These are phyloP conservation scores for Citeromyces nyonsensis DNA, from an alignment of 805 yeast genomes.

Conservation along the genomic window DNA sequence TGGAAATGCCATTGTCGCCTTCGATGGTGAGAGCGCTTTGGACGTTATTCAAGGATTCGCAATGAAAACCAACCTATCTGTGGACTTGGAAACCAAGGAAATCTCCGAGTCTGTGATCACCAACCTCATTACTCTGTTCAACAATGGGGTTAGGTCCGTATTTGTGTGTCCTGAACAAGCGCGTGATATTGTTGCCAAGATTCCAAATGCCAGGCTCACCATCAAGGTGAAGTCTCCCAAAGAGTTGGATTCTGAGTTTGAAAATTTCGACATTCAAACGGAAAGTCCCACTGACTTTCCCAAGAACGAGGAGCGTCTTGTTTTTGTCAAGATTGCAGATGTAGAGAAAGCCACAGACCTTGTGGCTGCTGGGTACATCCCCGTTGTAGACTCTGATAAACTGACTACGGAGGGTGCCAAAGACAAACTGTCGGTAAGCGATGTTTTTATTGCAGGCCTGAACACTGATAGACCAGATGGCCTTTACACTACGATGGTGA, in stretches of 20 bases:
- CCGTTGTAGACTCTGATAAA: constrained; percentile 13
- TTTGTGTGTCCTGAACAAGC: constrained; percentile 8
- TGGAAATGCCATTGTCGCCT: constrained; percentile 13
- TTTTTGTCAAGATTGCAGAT: constrained; percentile 5
- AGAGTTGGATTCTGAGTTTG: too few relatives aligned
- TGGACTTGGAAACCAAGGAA: constrained; percentile 8
- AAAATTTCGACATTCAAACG: constrained; percentile 3
- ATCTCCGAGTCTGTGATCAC: constrained; percentile 3
- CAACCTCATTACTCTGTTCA: constrained; percentile 9
- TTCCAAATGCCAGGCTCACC: constrained; percentile 18
- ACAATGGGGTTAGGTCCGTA: constrained; percentile 13
- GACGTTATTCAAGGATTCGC: constrained; percentile 6
- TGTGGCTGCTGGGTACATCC: constrained; percentile 18
- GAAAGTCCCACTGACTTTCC: constrained; percentile 4
- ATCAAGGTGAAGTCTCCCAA: constrained; percentile 8
- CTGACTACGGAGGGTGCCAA: constrained; percentile 19
- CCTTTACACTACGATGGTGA: constrained; percentile 71
- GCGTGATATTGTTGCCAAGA: constrained; percentile 7
- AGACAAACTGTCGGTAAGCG: constrained; percentile 12
- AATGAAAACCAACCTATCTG: constrained; percentile 8
- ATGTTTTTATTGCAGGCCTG: constrained; percentile 31
- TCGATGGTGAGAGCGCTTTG: constrained; percentile 4
- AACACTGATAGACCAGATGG: constrained; percentile 81
- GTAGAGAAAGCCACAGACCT: constrained; percentile 8
- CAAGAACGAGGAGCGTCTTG: constrained; percentile 1